Base-by-base conservation (phyloP, 2,329 filamentous ascomycete species). In the Hortaea werneckii region DNA sequence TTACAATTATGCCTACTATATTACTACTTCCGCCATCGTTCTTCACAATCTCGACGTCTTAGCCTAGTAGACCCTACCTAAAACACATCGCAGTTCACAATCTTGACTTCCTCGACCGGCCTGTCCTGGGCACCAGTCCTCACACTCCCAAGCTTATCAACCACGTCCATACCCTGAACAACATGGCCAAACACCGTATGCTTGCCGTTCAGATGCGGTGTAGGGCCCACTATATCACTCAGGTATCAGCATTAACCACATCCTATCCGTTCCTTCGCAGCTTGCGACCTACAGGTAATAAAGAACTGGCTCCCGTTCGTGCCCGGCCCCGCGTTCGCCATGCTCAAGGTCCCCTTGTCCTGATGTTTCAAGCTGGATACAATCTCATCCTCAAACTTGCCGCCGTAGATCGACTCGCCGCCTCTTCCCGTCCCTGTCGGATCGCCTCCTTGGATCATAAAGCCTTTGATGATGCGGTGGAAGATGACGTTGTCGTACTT, bases 241-340 rank as follows among this genome's bases (percentile, higher is more conserved):
- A 35, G 8, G 32, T 9, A 35, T 35, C 32, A 35, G 74, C 0
- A 88, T 95, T 55, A 95, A 35, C n/a, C 32, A 20, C 79, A 63
- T 95, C 95, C 67, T 95, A 95, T 68, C 95, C 88, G 59, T 88
- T 88, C 67, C 87, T 94, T 69, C 94, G 92, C 52, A 82, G 88
- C 48, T 74, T 75, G 50, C 87, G 88, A 59, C 87, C 88, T 53
- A 9, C 59, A 50, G 1, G 89, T 96, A 70, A 96, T 90, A 74
- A 98, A 98, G 75, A 98, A 96, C 62, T 96, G 92, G 48, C 80
- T 88, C 38, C 92, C 92, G 65, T 96, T 96, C 54, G 87, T 90
- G 67, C 94, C 84, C 44, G 86, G 85, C 0, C 89, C 90, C 26
- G 85, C 83, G 64, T 95, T 95, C 39, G 92, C 92, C 92, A 96